These are phyloP conservation scores for Meira nashicola DNA, from an alignment of 1,284 basidiomycete genomes.

Conservation along the genomic window DNA sequence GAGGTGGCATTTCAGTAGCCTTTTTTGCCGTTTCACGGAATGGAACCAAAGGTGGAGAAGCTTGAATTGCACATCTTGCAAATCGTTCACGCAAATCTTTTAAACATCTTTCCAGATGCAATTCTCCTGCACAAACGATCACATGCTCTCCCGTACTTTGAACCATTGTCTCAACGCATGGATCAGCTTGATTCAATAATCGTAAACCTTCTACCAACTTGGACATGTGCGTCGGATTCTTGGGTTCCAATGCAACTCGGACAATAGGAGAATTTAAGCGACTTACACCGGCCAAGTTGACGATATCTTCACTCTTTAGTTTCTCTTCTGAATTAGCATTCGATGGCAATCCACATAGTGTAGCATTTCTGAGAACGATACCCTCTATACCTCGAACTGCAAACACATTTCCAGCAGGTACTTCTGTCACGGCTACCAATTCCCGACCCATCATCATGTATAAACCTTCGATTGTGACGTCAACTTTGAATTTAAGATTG, in stretches of 20 bases:
- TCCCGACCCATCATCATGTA: conserved; percentile 99
- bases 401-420: conserved; percentile 93
- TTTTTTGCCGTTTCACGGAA: conserved; percentile 87
- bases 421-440: conserved; percentile 73
- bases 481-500: conserved; percentile 62
- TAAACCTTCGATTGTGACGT: conserved; percentile 67
- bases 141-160: conserved; percentile 97
- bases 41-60: conserved; percentile 91
- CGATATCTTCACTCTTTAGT: conserved; percentile 22
- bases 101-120: conserved; percentile 93
- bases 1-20: conserved; percentile 71
- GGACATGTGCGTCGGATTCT: conserved; percentile 77
- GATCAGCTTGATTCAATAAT: conserved; percentile 88
- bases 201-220: conserved; percentile 83
- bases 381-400: conserved; percentile 86
- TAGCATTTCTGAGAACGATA: conserved; percentile 83
- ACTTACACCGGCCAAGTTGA: conserved; percentile 48
- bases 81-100: conserved; percentile 93
- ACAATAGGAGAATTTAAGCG: conserved; percentile 71
- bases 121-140: conserved; percentile 89
- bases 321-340: conserved; percentile 14
- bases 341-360: conserved; percentile 64
- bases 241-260: conserved; percentile 87
- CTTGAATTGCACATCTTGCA: conserved; percentile 84
- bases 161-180: conserved; percentile 93